Percentiles rank a stretch among this genome's conserved stretches.
phyloP scores from a whole-genome alignment of 495 filamentous ascomycete species.

The Penicillium canariense region DNA sequence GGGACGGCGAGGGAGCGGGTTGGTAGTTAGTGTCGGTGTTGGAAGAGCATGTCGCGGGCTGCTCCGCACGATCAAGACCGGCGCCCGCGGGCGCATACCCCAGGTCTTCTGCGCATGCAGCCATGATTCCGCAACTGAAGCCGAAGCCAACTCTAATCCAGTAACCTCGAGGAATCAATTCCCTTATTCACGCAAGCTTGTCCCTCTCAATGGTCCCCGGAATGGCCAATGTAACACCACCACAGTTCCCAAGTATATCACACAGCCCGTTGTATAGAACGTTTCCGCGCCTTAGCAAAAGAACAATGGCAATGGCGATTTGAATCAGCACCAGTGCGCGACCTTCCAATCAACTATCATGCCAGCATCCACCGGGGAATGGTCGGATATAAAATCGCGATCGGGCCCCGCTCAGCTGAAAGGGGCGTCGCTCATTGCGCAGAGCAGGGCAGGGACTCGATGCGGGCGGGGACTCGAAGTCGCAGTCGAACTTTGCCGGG shows the following conservation, averaged over 20 bases:
- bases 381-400: slow-evolving; percentile 15
- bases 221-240: no score
- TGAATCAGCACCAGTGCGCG: background rate
- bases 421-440: background rate
- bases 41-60: slow-evolving; percentile 1
- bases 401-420: slow-evolving; percentile 2
- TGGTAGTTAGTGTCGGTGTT: background rate
- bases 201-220: no score
- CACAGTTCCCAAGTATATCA: background rate
- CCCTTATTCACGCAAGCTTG: background rate
- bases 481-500: background rate
- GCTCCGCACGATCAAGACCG: slow-evolving; percentile 1
- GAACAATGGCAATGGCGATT: background rate
- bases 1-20: background rate
- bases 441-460: no score
- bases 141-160: no score
- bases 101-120: background rate
- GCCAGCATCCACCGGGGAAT: slow-evolving; percentile 14
- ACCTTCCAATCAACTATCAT: slow-evolving; percentile 12
- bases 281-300: no score
- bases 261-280: background rate
- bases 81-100: slow-evolving; percentile 4
- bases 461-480: no score
- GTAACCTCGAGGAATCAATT: background rate
- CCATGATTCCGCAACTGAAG: background rate